Base-by-base conservation (phyloP, 2,329 filamentous ascomycete species). In the Pleurostoma richardsiae region DNA sequence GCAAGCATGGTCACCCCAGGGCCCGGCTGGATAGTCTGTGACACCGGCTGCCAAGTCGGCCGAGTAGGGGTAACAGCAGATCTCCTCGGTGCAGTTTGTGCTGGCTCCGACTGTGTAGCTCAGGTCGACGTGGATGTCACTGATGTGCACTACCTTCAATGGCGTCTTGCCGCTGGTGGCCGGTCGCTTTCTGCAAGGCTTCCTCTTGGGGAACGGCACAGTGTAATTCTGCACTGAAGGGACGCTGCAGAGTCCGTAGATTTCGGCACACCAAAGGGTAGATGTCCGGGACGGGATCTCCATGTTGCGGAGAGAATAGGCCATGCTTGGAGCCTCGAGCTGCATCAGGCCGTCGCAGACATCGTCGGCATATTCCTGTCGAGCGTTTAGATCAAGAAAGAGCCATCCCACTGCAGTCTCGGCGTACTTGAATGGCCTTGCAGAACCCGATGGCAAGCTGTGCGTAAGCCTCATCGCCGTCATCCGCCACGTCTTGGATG, bases 71-170 rank as follows among this genome's bases (percentile, higher is more conserved):
- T 79, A 71, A 60, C 80, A 83, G 60, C 80, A 83, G 46, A 82
- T 77, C 2, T 76, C 76, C 57, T 80, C 79, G 29, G 69, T 70
- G 60, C 80, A 83, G 49, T 79, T 68, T 28, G 73, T 69, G 54
- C 69, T 80, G 5, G 75, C 68, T 0, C 79, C 80, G 3, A 68
- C 60, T 28, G 70, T 68, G 56, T 83, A 83, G 8, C 70, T 65
- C 5, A 71, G 72, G 51, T 83, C 79, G 45, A 83, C 64, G 48
- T 83, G 80, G 39, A 80, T 77, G 52, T 83, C 80, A 10, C 76
- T 80, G 58, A 78, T 77, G 55, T 83, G 80, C 29, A 81, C 76
- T 4, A 83, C 66, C 52, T 75, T 71, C 51, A 81, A 56, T 5
- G 77, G 72, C 5, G 63, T 54, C 56, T 70, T 59, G 4, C 71